phyloP scores from a whole-genome alignment of 768 basidiomycete genomes.

The Cystofilobasidium capitatum region DNA sequence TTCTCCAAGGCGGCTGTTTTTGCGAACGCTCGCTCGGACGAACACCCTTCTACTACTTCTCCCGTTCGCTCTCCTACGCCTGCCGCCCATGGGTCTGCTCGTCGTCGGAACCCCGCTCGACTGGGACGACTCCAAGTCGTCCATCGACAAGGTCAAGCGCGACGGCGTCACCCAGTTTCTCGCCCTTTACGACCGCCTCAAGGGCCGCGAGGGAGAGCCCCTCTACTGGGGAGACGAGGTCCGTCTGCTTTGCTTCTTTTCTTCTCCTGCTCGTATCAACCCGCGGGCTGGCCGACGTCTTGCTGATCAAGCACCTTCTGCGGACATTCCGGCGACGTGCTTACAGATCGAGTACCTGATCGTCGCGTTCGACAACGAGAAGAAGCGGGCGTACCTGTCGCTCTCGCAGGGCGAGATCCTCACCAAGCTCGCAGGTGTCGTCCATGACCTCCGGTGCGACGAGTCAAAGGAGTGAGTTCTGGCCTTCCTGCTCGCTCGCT shows the following conservation, averaged over 20 bases:
- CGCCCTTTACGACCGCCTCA: conserved; percentile 82
- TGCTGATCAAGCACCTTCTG: not conserved
- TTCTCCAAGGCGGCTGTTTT: too few species aligned
- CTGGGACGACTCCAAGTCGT: conserved; percentile 80
- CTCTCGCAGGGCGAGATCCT: conserved; percentile 94
- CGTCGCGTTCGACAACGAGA: conserved; percentile 64
- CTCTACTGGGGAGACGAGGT: conserved; percentile 99
- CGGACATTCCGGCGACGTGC: too few species aligned
- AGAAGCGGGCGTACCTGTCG: conserved; percentile 75
- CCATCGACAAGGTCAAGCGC: conserved; percentile 76
- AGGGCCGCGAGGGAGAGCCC: conserved; percentile 81
- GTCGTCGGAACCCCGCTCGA: conserved; percentile 82
- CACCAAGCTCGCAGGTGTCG: conserved; percentile 59
- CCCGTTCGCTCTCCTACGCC: too few species aligned
- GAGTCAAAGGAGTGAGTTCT: conserved; percentile 44
- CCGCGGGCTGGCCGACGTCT: not conserved
- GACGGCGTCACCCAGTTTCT: conserved; percentile 95
- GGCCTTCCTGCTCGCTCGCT: not conserved
- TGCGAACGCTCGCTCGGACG: too few species aligned
- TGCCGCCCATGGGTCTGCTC: conserved; percentile 67
- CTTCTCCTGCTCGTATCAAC: not conserved
- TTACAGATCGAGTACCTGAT: conserved; percentile 94
- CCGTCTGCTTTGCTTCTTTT: conserved; percentile 31
- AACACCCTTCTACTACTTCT: too few species aligned
- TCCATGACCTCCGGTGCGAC: conserved; percentile 51